A percentile compares a stretch with the other conserved stretches of the same genome.
phyloP scores from a whole-genome alignment of 176 grass and related monocot species.

The Ensete glaucum region DNA sequence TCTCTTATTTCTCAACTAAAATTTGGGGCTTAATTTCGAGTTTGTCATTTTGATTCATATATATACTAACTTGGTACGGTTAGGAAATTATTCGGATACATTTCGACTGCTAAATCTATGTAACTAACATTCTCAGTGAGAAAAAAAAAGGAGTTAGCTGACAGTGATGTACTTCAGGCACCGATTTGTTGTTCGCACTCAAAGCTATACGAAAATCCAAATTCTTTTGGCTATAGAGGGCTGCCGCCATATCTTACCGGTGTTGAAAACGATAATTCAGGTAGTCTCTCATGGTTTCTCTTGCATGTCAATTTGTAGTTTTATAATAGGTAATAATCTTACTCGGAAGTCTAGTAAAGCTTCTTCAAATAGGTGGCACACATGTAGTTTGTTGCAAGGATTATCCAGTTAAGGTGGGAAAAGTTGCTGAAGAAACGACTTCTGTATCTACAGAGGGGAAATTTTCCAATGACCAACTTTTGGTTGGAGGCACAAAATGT shows the following conservation, averaged over 20 bases:
- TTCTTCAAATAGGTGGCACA: neutral
- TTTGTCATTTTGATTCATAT: neutral
- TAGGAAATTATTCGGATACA: no score
- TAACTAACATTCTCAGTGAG: neutral
- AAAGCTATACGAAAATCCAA: slow-evolving; percentile 42
- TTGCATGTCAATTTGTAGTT: neutral
- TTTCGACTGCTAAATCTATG: neutral
- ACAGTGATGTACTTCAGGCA: slow-evolving; percentile 32
- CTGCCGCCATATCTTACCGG: slow-evolving; percentile 78
- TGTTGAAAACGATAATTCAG: slow-evolving; percentile 36
- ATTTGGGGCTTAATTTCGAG: neutral
- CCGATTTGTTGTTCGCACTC: slow-evolving; percentile 30
- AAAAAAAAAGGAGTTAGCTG: neutral
- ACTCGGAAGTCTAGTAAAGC: neutral
- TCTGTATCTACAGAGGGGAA: neutral
- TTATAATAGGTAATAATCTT: neutral
- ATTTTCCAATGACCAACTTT: neutral
- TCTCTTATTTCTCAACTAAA: neutral
- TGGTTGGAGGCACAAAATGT: neutral
- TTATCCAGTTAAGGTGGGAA: no score
- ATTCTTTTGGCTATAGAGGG: slow-evolving; percentile 77
- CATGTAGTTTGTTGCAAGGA: neutral
- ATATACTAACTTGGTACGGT: no score
- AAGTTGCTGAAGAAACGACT: neutral
- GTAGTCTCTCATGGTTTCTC: neutral